phyloP scores from a whole-genome alignment of 495 filamentous ascomycete genomes.

The Podospora fimiseda region DNA sequence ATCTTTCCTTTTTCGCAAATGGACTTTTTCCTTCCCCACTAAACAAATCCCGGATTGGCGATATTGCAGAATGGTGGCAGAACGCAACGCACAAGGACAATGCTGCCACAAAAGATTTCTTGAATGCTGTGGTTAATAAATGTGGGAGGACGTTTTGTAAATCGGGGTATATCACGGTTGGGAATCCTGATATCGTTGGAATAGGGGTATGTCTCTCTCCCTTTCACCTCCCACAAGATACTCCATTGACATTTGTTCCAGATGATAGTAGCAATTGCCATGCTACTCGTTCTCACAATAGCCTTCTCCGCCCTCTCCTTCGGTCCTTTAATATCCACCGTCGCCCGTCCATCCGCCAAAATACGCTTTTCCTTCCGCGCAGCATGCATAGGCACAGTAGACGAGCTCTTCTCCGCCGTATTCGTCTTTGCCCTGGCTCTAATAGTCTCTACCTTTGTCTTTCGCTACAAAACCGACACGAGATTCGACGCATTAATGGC shows the following conservation, averaged over 20 bases:
- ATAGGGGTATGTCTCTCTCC: conserved; percentile 9
- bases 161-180: conserved; percentile 11
- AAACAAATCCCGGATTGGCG: conserved; percentile 15
- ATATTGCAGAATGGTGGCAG: conserved; percentile 14
- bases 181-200: conserved; percentile 19
- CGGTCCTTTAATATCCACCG: conserved; percentile 5
- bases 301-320: conserved; percentile 11
- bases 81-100: conserved; percentile 8
- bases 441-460: conserved; percentile 17
- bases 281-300: conserved; percentile 14
- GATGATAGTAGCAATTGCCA: conserved; percentile 15
- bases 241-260: neutral
- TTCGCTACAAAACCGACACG: conserved; percentile 15
- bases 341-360: conserved; percentile 4
- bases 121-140: conserved; percentile 7
- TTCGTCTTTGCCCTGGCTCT: conserved; percentile 16
- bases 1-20: conserved; percentile 8
- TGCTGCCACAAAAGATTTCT: conserved; percentile 3
- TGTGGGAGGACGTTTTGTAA: conserved; percentile 13
- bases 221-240: neutral
- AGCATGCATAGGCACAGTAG: conserved; percentile 11
- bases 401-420: conserved; percentile 15
- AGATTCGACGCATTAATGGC: conserved; percentile 21
- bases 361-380: conserved; percentile 15
- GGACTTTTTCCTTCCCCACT: conserved; percentile 15